Conservation (phyloP, 257 asterid species). For the Gynochthodes officinalis region DNA sequence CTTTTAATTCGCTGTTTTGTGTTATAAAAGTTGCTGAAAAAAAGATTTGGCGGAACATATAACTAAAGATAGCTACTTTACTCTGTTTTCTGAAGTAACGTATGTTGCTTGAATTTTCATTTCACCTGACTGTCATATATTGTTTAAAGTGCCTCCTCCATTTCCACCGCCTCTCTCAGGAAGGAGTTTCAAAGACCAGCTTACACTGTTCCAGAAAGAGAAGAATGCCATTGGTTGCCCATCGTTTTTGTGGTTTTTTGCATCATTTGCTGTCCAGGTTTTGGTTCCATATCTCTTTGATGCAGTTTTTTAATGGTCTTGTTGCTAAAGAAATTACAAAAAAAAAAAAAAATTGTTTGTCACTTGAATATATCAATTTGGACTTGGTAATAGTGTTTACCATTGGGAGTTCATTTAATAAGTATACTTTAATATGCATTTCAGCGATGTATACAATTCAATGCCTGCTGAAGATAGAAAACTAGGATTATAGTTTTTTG, state of each 20-base stretch:
- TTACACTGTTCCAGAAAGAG: slow-evolving; percentile 60
- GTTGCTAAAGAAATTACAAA: not conserved
- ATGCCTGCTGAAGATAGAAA: not conserved
- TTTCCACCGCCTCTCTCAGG: slow-evolving; percentile 84
- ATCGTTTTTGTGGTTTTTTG: slow-evolving; percentile 71
- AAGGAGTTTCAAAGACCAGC: slow-evolving; percentile 56
- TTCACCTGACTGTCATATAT: slow-evolving; percentile 30
- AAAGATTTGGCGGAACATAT: not conserved
- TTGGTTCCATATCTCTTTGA: slow-evolving; percentile 19
- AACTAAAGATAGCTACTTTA: not conserved
- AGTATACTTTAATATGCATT: not conserved
- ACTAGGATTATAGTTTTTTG: not conserved
- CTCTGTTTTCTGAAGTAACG: not conserved
- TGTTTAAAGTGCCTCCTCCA: slow-evolving; percentile 79
- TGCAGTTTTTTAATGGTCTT: slow-evolving; percentile 15
- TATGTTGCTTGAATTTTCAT: not conserved
- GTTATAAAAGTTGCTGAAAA: not conserved
- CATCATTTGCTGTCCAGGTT: slow-evolving; percentile 73
- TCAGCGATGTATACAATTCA: not conserved
- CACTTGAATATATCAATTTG: not conserved
- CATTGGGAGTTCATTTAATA: too few relatives aligned
- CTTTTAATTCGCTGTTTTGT: not conserved
- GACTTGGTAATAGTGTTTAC: not conserved
- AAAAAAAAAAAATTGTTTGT: not conserved
- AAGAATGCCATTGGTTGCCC: slow-evolving; percentile 77